phyloP scores from a whole-genome alignment of 2,329 filamentous ascomycete species.

The Colletotrichum limetticola region DNA sequence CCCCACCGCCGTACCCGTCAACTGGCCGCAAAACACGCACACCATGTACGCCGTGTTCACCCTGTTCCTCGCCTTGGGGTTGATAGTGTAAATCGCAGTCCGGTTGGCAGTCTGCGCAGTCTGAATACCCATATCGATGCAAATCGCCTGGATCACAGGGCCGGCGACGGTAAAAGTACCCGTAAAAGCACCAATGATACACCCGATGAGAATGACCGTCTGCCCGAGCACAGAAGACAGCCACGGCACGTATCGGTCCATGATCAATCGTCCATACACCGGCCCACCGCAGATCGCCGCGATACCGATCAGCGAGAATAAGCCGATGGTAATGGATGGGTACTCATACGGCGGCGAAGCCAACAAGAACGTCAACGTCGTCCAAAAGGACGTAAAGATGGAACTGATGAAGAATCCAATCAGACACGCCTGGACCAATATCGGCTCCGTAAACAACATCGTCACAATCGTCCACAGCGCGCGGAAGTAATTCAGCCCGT shows the following conservation, averaged over 20 bases:
- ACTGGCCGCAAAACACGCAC: constrained; percentile 77
- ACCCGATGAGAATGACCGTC: constrained; percentile 67
- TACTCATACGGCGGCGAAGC: constrained; percentile 76
- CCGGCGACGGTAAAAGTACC: constrained; percentile 75
- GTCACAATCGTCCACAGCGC: constrained; percentile 73
- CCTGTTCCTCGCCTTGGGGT: constrained; percentile 76
- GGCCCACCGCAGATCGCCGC: constrained; percentile 75
- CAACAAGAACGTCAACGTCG: constrained; percentile 82
- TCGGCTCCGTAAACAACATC: constrained; percentile 72
- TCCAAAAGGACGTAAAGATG: constrained; percentile 66
- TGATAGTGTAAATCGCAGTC: constrained; percentile 75
- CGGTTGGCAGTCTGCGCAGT: constrained; percentile 80
- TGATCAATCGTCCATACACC: constrained; percentile 75
- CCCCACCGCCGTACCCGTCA: constrained; percentile 74
- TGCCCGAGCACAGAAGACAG: constrained; percentile 74
- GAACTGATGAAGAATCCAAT: constrained; percentile 70
- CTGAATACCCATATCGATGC: constrained; percentile 78
- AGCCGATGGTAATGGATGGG: constrained; percentile 73
- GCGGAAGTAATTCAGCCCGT: constrained; percentile 70
- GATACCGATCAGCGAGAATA: constrained; percentile 84
- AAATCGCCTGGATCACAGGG: constrained; percentile 76
- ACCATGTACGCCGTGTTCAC: constrained; percentile 89
- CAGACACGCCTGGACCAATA: constrained; percentile 76
- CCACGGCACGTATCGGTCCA: constrained; percentile 75
- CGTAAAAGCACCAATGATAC: constrained; percentile 75